Evolutionary conservation across 306 rosid genomes (phyloP).

Genomic region (Cucurbita argyrosperma): DNA sequence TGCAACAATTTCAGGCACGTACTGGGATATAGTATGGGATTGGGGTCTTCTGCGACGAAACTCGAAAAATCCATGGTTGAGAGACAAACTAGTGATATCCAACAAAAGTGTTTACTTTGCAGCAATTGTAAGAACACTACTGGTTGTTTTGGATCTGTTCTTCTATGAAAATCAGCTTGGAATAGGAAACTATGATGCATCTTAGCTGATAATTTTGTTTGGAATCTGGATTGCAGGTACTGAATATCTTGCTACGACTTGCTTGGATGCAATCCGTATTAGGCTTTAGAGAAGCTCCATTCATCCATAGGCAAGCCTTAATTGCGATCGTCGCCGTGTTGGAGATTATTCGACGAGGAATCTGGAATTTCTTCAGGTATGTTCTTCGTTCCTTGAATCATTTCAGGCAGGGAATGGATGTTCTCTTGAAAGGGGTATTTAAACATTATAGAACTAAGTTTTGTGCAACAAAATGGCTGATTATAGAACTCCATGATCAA

Average conservation of each 20-base stretch:
- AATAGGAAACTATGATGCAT: background rate
- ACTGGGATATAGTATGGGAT: slow-evolving; percentile 43
- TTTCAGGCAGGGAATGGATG: background rate
- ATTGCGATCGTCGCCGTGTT: slow-evolving; percentile 47
- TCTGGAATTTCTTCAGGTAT: slow-evolving; percentile 84
- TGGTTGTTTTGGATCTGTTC: background rate
- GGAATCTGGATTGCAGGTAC: slow-evolving; percentile 25
- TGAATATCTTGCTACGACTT: slow-evolving; percentile 49
- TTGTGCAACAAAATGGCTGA: background rate
- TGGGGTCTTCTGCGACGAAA: slow-evolving; percentile 39
- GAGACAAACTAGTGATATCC: slow-evolving; percentile 51
- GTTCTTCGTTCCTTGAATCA: background rate
- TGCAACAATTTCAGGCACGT: slow-evolving; percentile 31
- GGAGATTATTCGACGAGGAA: slow-evolving; percentile 76
- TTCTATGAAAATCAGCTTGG: background rate
- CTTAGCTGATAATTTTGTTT: background rate
- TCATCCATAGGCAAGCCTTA: slow-evolving; percentile 42
- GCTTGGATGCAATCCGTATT: slow-evolving; percentile 75
- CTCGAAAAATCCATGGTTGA: slow-evolving; percentile 53
- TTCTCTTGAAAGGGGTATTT: background rate
- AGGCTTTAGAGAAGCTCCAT: slow-evolving; percentile 36
- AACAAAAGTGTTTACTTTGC: slow-evolving; percentile 23
- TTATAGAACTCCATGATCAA: background rate
- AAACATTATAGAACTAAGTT: background rate
- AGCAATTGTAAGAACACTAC: slow-evolving; percentile 2